These are phyloP conservation scores for Aspergillus puulaauensis DNA, from an alignment of 2,329 filamentous ascomycete species.

Conservation along the genomic window DNA sequence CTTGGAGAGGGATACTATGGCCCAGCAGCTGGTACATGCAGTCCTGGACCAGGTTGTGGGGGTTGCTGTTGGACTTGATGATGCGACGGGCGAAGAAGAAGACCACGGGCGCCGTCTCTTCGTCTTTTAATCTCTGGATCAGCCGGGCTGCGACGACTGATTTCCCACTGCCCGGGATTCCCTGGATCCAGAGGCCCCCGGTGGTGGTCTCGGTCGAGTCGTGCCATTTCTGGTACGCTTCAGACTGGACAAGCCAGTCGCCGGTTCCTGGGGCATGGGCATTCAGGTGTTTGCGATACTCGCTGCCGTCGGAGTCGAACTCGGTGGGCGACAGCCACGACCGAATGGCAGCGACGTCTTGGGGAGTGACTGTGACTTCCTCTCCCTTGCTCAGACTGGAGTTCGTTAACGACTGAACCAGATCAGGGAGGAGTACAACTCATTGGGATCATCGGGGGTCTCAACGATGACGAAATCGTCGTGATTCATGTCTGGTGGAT, in stretches of 20 bases:
- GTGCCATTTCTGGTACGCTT: constrained; percentile 14
- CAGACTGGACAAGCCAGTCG: constrained; percentile 16
- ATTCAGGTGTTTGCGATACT: constrained; percentile 10
- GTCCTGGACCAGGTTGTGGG: constrained; percentile 15
- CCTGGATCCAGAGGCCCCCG: constrained; percentile 24
- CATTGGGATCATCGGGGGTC: background rate
- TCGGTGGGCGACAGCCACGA: constrained; percentile 12
- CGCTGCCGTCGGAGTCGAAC: background rate
- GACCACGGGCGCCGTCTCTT: constrained; percentile 2
- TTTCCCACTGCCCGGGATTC: constrained; percentile 24
- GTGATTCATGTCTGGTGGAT: background rate
- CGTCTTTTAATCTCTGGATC: constrained; percentile 6
- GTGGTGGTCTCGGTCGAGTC: background rate
- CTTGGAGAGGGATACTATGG: constrained; percentile 9
- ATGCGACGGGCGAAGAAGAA: constrained; percentile 25
- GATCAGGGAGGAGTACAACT: background rate
- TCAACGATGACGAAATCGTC: constrained; percentile 1
- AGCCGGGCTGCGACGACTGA: constrained; percentile 22
- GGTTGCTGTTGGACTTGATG: constrained; percentile 18
- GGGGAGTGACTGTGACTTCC: background rate
- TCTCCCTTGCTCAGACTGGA: background rate
- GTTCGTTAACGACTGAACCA: background rate
- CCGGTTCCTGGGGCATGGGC: constrained; percentile 14
- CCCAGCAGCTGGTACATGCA: constrained; percentile 11
- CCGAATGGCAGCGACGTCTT: background rate